phyloP scores from a whole-genome alignment of 139 green algal genomes.

The Astrephomene gubernaculifera region DNA sequence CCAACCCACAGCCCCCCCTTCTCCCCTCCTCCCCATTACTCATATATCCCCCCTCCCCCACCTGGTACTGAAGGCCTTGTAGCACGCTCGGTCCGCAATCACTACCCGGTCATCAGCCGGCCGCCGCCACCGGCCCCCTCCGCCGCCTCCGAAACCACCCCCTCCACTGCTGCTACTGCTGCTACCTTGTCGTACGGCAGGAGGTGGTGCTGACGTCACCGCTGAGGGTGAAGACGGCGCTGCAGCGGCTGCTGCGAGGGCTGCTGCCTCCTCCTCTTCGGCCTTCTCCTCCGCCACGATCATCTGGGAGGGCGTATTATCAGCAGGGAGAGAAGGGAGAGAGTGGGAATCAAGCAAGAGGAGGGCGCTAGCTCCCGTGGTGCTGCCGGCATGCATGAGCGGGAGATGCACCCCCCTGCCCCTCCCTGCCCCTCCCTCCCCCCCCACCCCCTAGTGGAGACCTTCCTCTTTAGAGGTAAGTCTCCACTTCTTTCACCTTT shows the following conservation, averaged over 20 bases:
- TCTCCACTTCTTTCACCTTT: neutral
- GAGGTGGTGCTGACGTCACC: no score
- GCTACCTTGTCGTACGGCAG: neutral
- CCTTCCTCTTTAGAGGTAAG: neutral
- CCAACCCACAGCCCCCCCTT: no score
- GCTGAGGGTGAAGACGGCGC: no score
- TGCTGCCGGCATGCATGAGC: no score
- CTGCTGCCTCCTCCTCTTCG: neutral
- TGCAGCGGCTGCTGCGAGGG: no score
- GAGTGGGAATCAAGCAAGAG: neutral
- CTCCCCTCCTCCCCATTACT: neutral
- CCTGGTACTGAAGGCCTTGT: conserved; percentile 2
- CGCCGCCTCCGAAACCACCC: no score
- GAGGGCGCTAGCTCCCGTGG: no score
- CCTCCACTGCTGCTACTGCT: no score
- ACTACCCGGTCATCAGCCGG: neutral
- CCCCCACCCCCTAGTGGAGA: no score
- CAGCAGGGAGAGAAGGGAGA: neutral
- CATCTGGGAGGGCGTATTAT: neutral
- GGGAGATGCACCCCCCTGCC: no score
- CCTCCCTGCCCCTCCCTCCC: no score
- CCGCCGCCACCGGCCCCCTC: neutral
- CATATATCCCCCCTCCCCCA: neutral
- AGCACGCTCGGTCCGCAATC: conserved; percentile 2
- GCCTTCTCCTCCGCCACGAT: conserved; percentile 33